Conservation (phyloP, 2,329 filamentous ascomycete species). For the Aspergillus costaricaensis region DNA sequence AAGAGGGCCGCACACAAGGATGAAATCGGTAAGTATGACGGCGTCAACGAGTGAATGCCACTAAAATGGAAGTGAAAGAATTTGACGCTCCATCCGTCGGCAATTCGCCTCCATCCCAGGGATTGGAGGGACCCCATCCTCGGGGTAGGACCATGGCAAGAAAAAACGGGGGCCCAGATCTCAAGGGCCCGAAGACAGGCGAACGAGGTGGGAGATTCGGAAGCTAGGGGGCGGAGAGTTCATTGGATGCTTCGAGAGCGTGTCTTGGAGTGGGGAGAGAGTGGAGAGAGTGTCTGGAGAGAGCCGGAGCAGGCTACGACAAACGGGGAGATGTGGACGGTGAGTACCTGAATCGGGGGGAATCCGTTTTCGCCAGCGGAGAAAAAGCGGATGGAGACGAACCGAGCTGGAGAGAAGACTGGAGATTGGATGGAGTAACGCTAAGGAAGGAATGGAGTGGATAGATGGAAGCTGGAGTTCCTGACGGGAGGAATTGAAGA, state of each 20-base stretch:
- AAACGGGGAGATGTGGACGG: background rate
- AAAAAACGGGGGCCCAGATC: constrained; percentile 36
- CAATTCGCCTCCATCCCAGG: constrained; percentile 19
- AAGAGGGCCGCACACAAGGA: constrained; percentile 1
- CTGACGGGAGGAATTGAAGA: background rate
- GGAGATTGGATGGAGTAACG: too few relatives aligned
- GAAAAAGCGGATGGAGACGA: background rate
- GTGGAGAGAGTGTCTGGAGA: constrained; percentile 1
- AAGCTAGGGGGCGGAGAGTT: constrained; percentile 26
- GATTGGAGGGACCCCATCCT: constrained; percentile 21
- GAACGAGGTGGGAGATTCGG: constrained; percentile 25
- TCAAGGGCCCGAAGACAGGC: constrained; percentile 17
- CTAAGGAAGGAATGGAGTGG: background rate
- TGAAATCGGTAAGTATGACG: constrained; percentile 15
- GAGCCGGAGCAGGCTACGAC: background rate
- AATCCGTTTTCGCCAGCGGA: background rate
- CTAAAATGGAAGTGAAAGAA: constrained; percentile 13
- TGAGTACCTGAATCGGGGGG: constrained; percentile 1
- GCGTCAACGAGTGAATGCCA: constrained; percentile 20
- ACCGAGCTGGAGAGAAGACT: background rate
- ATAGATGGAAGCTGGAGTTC: background rate
- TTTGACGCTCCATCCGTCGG: constrained; percentile 14
- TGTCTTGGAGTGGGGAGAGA: constrained; percentile 27
- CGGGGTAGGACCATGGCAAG: constrained; percentile 23
- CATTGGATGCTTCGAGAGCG: constrained; percentile 27